Evolutionary conservation across 768 basidiomycete genomes (phyloP).

Genomic region (Paxillus rubicundulus): DNA sequence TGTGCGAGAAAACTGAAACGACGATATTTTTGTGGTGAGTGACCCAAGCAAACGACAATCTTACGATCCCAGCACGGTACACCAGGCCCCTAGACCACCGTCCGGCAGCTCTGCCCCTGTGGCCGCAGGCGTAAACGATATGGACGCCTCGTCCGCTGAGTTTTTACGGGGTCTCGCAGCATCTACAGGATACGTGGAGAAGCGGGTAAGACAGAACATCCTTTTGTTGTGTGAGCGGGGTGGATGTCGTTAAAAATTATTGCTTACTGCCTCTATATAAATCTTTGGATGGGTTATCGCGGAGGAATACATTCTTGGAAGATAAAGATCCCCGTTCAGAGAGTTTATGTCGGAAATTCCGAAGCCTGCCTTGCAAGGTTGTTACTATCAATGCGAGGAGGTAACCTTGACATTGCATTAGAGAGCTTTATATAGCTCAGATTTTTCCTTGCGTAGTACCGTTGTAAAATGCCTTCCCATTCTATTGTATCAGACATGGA

Average conservation of each 20-base stretch:
- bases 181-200: not conserved
- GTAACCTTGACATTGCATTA: not conserved
- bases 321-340: not conserved
- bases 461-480: too few relatives aligned
- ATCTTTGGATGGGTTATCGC: not conserved
- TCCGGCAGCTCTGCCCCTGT: not conserved
- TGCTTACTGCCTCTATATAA: not conserved
- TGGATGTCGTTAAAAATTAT: not conserved
- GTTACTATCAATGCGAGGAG: too few relatives aligned
- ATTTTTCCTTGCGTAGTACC: too few relatives aligned
- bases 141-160: not conserved
- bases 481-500: too few relatives aligned
- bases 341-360: not conserved
- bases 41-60: not conserved
- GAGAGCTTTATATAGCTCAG: too few relatives aligned
- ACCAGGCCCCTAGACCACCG: conserved; percentile 22
- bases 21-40: not conserved
- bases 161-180: not conserved
- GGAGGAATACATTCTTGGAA: not conserved
- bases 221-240: not conserved
- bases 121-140: not conserved
- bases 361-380: too few relatives aligned
- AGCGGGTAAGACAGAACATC: not conserved
- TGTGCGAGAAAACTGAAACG: conserved; percentile 23
- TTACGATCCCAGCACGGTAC: conserved; percentile 26